These are phyloP conservation scores for Pestalotiopsis sp. DNA, from an alignment of 2,329 filamentous ascomycete species.

Conservation along the genomic window DNA sequence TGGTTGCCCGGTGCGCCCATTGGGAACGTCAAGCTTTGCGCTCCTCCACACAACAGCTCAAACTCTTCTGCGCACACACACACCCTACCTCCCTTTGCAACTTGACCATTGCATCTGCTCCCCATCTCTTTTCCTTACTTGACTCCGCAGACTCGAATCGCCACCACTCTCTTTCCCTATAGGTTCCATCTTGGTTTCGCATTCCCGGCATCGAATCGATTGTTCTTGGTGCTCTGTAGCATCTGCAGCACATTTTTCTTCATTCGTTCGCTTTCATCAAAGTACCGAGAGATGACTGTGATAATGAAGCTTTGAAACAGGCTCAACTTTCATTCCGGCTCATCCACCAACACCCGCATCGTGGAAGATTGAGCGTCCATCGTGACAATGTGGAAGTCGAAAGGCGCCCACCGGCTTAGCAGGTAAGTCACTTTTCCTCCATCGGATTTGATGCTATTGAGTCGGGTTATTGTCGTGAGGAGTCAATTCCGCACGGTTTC, in stretches of 20 bases:
- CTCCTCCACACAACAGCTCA: neutral
- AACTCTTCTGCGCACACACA: neutral
- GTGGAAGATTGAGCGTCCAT: neutral
- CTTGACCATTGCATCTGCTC: too few relatives aligned
- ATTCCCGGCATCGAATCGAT: neutral
- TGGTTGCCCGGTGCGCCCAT: neutral
- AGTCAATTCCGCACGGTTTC: too few relatives aligned
- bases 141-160: too few relatives aligned
- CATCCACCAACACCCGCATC: neutral
- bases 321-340: too few relatives aligned
- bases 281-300: too few relatives aligned
- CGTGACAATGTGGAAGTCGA: constrained; percentile 13
- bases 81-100: too few relatives aligned
- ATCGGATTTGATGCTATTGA: neutral
- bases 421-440: constrained; percentile 8
- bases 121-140: too few relatives aligned
- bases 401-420: constrained; percentile 1
- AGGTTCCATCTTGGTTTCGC: too few relatives aligned
- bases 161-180: too few relatives aligned
- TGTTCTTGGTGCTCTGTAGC: neutral
- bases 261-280: neutral
- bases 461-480: neutral
- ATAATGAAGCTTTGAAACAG: too few relatives aligned
- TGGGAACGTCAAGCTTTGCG: neutral
- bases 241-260: neutral